Evolutionary conservation across 148 eudicot species (phyloP), one percentile per base, ranked within the genome.

Genomic region (Arctostaphylos glauca): DNA sequence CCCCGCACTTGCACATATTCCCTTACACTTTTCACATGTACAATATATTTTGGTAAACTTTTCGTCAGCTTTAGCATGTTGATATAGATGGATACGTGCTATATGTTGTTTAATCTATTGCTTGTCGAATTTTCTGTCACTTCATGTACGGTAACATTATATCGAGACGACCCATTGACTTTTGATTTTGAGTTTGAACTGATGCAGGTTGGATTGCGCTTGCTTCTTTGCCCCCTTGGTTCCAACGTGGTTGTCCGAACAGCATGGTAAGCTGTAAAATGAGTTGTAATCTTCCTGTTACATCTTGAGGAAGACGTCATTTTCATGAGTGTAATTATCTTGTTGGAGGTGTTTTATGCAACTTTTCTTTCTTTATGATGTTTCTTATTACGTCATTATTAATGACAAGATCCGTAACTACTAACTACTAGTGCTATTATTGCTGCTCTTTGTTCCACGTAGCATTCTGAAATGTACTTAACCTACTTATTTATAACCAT

Each of bases 221-320:
- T 96, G 90, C 98, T 96, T 82, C 94, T 96, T 6, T 85, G 84
- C 59, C 98, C 99, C 2, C 87, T 92, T 85, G 88, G 91, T 77
- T 92, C 99, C 41, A 96, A 96, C 67, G 75, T 94, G 81, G 92
- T 96, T 71, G 77, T 94, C 79, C 92, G 95, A 72, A 93, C 98
- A 58, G 99, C 99, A 48, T 91, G 95, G 95, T 92, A 89, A 80
- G 88, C 25, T 86, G 44, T 50, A 19, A 66, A 67, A 78, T 74
- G 87, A 77, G 71, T 8, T 21, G 62, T 23, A 43, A 25, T 6
- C 25, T 77, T 81, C 8, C 58, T 81, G 58, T 66, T 41, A 19
- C 12, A 5, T 5, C 14, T 76, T 52, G 14, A 53, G 13, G 25
- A 48, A 9, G 25, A 43, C 5, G 21, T 53, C 14, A 19, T 41